phyloP scores from a whole-genome alignment of 2,329 filamentous ascomycete genomes.

The Neonectria sp. region DNA sequence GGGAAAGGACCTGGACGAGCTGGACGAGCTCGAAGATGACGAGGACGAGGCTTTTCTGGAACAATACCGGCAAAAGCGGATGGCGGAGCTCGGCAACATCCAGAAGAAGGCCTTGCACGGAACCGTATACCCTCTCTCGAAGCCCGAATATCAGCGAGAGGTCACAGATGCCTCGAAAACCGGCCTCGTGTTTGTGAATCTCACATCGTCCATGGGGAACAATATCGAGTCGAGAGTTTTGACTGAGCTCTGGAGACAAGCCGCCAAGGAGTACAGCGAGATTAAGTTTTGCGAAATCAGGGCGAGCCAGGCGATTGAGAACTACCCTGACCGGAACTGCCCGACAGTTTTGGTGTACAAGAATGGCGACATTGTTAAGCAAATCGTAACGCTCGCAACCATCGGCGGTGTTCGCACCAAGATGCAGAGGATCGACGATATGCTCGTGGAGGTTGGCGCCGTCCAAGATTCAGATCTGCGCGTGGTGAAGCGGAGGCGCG shows the following conservation, averaged over 20 bases:
- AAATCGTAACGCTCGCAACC: constrained; percentile 90
- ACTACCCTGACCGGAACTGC: constrained; percentile 94
- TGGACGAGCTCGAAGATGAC: constrained; percentile 93
- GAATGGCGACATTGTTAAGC: constrained; percentile 91
- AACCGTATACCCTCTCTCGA: constrained; percentile 92
- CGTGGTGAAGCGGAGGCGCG: constrained; percentile 74
- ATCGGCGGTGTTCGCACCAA: constrained; percentile 80
- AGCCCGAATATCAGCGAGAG: constrained; percentile 91
- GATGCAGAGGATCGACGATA: constrained; percentile 82
- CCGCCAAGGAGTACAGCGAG: constrained; percentile 89
- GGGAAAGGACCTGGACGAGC: constrained; percentile 93
- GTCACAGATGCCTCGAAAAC: constrained; percentile 91
- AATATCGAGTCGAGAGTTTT: constrained; percentile 90
- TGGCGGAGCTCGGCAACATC: constrained; percentile 84
- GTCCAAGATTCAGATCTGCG: constrained; percentile 85
- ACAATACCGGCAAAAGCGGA: constrained; percentile 87
- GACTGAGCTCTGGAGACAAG: constrained; percentile 87
- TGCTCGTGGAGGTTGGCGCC: constrained; percentile 87
- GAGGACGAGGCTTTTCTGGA: constrained; percentile 96
- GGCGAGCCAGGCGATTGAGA: constrained; percentile 93
- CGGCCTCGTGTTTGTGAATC: constrained; percentile 80
- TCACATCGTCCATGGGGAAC: constrained; percentile 82
- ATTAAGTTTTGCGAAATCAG: constrained; percentile 98
- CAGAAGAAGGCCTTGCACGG: constrained; percentile 86
- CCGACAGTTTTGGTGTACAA: constrained; percentile 94